phyloP scores from a whole-genome alignment of 2,329 filamentous ascomycete species.

The Trematosphaeria pertusa region DNA sequence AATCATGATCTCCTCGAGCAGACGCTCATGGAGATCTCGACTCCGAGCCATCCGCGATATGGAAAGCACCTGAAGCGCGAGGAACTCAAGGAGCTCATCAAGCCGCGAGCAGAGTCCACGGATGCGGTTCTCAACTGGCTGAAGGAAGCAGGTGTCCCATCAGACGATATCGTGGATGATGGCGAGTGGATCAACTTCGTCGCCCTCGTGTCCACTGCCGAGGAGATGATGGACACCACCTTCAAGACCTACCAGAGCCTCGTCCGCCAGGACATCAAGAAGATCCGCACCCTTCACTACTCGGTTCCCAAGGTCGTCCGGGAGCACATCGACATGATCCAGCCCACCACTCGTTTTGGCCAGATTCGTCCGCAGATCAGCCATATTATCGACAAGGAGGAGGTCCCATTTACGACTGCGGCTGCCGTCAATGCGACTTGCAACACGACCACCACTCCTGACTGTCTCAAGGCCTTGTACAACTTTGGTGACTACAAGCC shows the following conservation, averaged over 20 bases:
- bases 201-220: constrained; percentile 59
- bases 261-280: constrained; percentile 49
- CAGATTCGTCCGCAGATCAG: constrained; percentile 54
- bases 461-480: constrained; percentile 57
- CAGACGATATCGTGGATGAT: constrained; percentile 55
- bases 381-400: constrained; percentile 40
- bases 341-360: constrained; percentile 70
- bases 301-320: constrained; percentile 65
- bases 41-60: constrained; percentile 65
- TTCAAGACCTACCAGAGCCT: constrained; percentile 64
- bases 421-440: constrained; percentile 48
- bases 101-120: constrained; percentile 58
- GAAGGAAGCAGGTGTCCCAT: constrained; percentile 55
- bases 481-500: constrained; percentile 50
- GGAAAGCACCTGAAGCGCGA: constrained; percentile 68
- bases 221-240: constrained; percentile 62
- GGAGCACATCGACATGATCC: constrained; percentile 66
- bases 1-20: constrained; percentile 62
- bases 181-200: constrained; percentile 69
- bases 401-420: constrained; percentile 22
- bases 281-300: constrained; percentile 65
- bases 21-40: constrained; percentile 66
- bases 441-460: constrained; percentile 53
- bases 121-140: constrained; percentile 64
- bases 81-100: constrained; percentile 62